A percentile compares a stretch with the other conserved stretches of the same genome.
phyloP scores from a whole-genome alignment of 2,329 filamentous ascomycete genomes.

The Diaporthe sp. region DNA sequence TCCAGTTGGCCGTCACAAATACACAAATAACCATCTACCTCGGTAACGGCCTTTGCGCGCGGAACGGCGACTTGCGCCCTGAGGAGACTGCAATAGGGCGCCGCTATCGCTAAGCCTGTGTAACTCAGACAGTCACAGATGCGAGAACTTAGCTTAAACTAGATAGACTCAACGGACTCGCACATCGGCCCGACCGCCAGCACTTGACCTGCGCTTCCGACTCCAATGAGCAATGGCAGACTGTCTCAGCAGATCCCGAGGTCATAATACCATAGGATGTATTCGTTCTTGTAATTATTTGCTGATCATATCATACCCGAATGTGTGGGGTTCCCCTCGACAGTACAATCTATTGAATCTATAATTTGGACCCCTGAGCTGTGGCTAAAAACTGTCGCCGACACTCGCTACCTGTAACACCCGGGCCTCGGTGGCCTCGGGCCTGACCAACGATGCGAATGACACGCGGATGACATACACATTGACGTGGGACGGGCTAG shows the following conservation, averaged over 20 bases:
- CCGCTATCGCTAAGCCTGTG: conserved; percentile 1
- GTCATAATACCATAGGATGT: not conserved
- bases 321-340: not conserved
- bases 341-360: not conserved
- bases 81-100: not conserved
- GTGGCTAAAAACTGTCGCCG: not conserved
- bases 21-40: not conserved
- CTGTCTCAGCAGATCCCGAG: not conserved
- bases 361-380: not conserved
- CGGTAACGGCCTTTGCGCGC: not conserved
- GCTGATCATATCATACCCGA: not conserved
- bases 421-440: conserved; percentile 16
- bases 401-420: conserved; percentile 15
- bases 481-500: conserved; percentile 9
- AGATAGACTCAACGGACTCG: not conserved
- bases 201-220: not conserved
- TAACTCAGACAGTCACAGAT: not conserved
- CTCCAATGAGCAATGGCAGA: not conserved
- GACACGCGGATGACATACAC: conserved; percentile 6
- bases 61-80: not conserved
- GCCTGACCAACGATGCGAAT: not conserved
- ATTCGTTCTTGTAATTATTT: not conserved
- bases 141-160: not conserved
- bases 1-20: not conserved
- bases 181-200: conserved; percentile 15